Evolutionary conservation across 2,329 filamentous ascomycete species (phyloP), one percentile per base, ranked within the genome.

Genomic region (Ophiobolus disseminans): DNA sequence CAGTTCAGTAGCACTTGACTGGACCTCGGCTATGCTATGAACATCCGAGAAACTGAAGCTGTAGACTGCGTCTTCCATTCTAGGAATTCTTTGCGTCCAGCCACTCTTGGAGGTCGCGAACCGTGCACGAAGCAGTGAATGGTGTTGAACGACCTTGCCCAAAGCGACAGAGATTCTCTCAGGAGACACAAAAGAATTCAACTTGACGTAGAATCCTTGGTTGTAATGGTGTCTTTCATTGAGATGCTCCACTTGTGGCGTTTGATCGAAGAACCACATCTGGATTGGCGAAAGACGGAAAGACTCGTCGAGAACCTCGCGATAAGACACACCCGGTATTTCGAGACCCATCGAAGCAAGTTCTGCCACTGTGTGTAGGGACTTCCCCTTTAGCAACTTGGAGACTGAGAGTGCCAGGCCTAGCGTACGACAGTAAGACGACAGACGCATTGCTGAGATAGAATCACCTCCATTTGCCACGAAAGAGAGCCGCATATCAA

Each of bases 381-480:
- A 26, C 7, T 6, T 7, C 11, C 11, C 7, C 7, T 11, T 26
- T 11, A 26, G 23, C 11, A 26, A 6, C 6, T 26, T 11, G 11
- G 23, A 6, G 7, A 26, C 23, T 11, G 23, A 7, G 23, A 26
- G 23, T 6, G 7, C 7, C 6, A 26, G 6, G 23, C 11, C 7
- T 26, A 7, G 23, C 23, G 23, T 11, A 26, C 6, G 6, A 7
- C 23, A 6, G 23, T 26, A 3, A 4, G 34, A 11, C 5, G 31
- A 9, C 13, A 45, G 23, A 23, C 14, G 19, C 32, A 45, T 45
- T 4, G 35, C 42, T 5, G 8, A 11, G 20, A 45, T 38, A 6
- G 42, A 45, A 19, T 45, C 42, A 14, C 42, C 42, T 8, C 42
- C 42, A 6, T 36, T 30, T n/a, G 4, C 13, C 10, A 44, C 10